These are phyloP conservation scores for Tetraselmis striata DNA, from an alignment of 139 green algal genomes.

Conservation along the genomic window DNA sequence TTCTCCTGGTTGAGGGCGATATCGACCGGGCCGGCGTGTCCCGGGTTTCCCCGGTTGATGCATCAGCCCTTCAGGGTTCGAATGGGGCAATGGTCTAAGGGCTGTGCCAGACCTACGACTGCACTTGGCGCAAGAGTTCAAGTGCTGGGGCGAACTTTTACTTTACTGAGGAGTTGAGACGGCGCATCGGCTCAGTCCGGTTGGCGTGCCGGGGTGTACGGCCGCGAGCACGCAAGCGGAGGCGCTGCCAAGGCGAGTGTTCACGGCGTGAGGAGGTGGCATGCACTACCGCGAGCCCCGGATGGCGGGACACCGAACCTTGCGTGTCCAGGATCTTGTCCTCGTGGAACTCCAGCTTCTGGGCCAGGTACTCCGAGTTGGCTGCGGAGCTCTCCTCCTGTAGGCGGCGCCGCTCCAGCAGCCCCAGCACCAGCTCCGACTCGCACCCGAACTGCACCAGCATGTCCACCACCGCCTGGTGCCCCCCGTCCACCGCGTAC, in stretches of 20 bases:
- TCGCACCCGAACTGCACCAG: conserved; percentile 27
- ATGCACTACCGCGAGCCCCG: background rate
- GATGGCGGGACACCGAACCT: conserved; percentile 10
- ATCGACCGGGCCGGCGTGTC: no score
- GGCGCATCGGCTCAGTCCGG: no score
- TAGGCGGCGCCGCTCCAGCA: conserved; percentile 1
- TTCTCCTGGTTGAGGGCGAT: no score
- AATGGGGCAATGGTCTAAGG: no score
- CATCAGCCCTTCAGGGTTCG: no score
- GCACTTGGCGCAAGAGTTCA: no score
- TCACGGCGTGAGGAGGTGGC: background rate
- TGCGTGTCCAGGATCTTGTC: conserved; percentile 28
- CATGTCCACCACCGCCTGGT: conserved; percentile 22
- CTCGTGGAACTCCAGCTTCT: conserved; percentile 47
- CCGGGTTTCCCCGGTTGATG: no score
- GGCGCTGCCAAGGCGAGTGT: conserved; percentile 28
- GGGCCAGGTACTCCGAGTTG: conserved; percentile 27
- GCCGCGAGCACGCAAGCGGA: no score
- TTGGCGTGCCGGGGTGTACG: no score
- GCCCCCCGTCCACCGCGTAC: conserved; percentile 24
- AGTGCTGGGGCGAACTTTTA: no score
- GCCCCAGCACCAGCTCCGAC: conserved; percentile 36
- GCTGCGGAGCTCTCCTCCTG: conserved; percentile 9
- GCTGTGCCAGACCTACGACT: no score
- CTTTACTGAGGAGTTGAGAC: no score